Conservation (phyloP, 2,329 filamentous ascomycete genomes). For the Calonectria pseudoreteaudii region DNA sequence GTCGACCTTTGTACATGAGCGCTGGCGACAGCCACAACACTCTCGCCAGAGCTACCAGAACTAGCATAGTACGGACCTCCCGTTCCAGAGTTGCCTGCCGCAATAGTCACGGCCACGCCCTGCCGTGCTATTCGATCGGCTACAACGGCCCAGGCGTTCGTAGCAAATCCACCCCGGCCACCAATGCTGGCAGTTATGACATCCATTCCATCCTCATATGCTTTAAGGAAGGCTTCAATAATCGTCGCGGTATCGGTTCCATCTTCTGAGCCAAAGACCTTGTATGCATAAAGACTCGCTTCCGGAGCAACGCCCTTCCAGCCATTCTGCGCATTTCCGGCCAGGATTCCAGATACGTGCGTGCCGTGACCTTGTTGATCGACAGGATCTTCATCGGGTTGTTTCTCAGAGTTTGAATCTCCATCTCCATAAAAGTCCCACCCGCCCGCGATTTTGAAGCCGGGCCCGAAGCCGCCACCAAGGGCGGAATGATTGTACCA, state of each 20-base stretch:
- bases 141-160: background rate
- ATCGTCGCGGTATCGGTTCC: background rate
- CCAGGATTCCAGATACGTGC: background rate
- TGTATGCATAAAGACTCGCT: background rate
- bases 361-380: background rate
- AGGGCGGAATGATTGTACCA: background rate
- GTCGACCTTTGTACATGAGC: background rate
- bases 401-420: background rate
- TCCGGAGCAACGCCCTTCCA: background rate
- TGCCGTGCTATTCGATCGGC: background rate
- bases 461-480: background rate
- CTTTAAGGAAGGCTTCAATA: background rate
- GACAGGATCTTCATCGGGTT: background rate
- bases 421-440: slow-evolving; percentile 1
- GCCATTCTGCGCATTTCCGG: background rate
- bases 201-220: slow-evolving; percentile 1
- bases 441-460: background rate
- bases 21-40: background rate
- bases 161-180: background rate
- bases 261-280: background rate
- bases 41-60: background rate
- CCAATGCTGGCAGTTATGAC: background rate
- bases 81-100: background rate
- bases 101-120: background rate
- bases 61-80: background rate